These are phyloP conservation scores for Parietichytrium sp. DNA, from an alignment of 108 stramenopile genomes.

Conservation along the genomic window DNA sequence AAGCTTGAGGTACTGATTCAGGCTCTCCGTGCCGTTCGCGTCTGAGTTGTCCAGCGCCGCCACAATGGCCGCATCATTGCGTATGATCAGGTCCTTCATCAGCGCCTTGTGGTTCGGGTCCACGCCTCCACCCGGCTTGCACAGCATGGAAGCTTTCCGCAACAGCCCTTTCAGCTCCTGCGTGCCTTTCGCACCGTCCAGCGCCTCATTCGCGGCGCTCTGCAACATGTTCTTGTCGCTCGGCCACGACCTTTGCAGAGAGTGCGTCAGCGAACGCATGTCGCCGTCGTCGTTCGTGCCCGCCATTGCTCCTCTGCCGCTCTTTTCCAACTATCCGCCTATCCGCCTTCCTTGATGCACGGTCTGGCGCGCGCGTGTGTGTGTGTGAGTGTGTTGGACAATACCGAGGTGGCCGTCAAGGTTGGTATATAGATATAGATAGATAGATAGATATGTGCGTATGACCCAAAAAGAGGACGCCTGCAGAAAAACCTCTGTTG, in stretches of 20 bases:
- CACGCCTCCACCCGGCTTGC: conserved; percentile 28
- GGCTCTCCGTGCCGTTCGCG: not conserved
- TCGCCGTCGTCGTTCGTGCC: not conserved
- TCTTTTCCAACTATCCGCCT: not conserved
- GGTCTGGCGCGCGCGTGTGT: too few species aligned
- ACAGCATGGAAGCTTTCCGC: conserved; percentile 30
- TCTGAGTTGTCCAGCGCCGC: conserved; percentile 18
- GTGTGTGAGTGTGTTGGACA: too few species aligned
- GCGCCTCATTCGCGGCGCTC: not conserved
- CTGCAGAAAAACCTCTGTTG: too few species aligned
- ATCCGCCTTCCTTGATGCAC: too few species aligned
- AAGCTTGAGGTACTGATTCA: not conserved
- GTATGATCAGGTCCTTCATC: not conserved
- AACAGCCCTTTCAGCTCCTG: not conserved
- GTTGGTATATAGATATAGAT: too few species aligned
- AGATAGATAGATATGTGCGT: too few species aligned
- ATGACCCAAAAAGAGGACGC: too few species aligned
- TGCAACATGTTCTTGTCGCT: conserved; percentile 23
- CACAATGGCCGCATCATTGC: conserved; percentile 3
- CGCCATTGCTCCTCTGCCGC: not conserved
- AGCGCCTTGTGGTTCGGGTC: conserved; percentile 6
- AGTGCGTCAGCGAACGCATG: conserved; percentile 1
- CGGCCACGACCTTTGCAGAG: conserved; percentile 21
- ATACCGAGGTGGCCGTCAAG: too few species aligned
- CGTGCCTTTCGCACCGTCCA: not conserved